Conservation (phyloP, 345 rosid species). For the Erysimum cheiranthoides region DNA sequence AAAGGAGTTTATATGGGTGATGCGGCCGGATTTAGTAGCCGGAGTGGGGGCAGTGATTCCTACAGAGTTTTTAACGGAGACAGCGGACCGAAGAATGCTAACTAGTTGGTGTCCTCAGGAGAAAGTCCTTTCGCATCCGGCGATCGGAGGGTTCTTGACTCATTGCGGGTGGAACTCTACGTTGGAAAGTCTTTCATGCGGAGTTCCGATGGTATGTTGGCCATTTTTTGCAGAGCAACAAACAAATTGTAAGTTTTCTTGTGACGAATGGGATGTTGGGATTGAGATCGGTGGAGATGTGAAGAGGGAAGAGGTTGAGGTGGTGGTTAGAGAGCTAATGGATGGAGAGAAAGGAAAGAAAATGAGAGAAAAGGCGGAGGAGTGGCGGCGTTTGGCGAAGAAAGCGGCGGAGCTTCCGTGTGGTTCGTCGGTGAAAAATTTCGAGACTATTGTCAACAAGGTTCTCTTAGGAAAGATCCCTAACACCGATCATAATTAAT, state of each 20-base stretch:
- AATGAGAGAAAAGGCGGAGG: constrained; percentile 50
- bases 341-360: constrained; percentile 54
- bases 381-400: constrained; percentile 47
- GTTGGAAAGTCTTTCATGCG: constrained; percentile 50
- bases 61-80: constrained; percentile 45
- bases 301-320: constrained; percentile 56
- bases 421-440: constrained; percentile 49
- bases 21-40: constrained; percentile 54
- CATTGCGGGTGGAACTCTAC: constrained; percentile 74
- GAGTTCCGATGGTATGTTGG: constrained; percentile 64
- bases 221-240: constrained; percentile 67
- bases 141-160: constrained; percentile 58
- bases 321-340: constrained; percentile 56
- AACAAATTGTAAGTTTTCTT: constrained; percentile 54
- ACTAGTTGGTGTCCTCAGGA: constrained; percentile 65
- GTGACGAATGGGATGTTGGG: constrained; percentile 61
- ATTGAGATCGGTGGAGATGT: constrained; percentile 58
- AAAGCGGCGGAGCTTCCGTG: constrained; percentile 11
- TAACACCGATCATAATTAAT: background rate
- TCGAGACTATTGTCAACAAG: constrained; percentile 42
- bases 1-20: constrained; percentile 56
- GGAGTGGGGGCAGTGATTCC: constrained; percentile 53
- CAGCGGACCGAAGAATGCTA: constrained; percentile 46
- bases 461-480: constrained; percentile 37
- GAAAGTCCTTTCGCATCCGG: constrained; percentile 52